Evolutionary conservation across 768 basidiomycete species (phyloP), one percentile per base, ranked within the genome.

Genomic region (Kwoniella sp.): DNA sequence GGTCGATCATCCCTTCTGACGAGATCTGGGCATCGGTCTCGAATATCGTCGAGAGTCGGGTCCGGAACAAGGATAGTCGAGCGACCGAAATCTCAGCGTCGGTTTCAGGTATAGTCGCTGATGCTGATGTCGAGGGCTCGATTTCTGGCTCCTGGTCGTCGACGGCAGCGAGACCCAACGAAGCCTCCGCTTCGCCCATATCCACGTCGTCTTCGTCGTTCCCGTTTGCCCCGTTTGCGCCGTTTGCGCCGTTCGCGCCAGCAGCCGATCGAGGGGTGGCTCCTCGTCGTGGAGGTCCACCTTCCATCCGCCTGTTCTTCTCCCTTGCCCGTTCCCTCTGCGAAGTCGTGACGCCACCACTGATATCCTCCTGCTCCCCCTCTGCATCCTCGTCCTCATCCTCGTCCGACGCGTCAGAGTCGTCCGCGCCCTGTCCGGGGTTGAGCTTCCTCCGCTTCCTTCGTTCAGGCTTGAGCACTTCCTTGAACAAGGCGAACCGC

Each of bases 401-500:
- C 78, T 85, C 78, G 75, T 86, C 77, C 69, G 76, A 81, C 12
- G 76, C 82, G 23, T 77, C 81, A 3, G 67, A 74, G 2, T 72
- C 76, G 7, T 70, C 79, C 11, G 71, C 82, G 15, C 83, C 85
- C 61, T 84, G 85, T 4, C 89, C 90, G 20, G 63, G 48, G 77
- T 91, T 90, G 66, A 92, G 85, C 83, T 90, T 93, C 77, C 91
- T 86, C 82, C 91, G 90, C 85, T 95, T 96, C 67, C 88, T 81
- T 69, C 87, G 86, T 64, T 84, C 82, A 31, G 91, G 87, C 78
- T 90, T 92, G 52, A 91, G 86, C 20, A 99, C 95, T 80, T 99
- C 95, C 78, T 94, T 95, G 86, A 93, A 99, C 34, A 99, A 86
- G 4, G 96, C 96, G 81, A 93, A 99, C 23, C 94, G 90, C 81